Evolutionary conservation across 2,329 filamentous ascomycete species (phyloP).

Genomic region (Aspergillus hiratsukae): DNA sequence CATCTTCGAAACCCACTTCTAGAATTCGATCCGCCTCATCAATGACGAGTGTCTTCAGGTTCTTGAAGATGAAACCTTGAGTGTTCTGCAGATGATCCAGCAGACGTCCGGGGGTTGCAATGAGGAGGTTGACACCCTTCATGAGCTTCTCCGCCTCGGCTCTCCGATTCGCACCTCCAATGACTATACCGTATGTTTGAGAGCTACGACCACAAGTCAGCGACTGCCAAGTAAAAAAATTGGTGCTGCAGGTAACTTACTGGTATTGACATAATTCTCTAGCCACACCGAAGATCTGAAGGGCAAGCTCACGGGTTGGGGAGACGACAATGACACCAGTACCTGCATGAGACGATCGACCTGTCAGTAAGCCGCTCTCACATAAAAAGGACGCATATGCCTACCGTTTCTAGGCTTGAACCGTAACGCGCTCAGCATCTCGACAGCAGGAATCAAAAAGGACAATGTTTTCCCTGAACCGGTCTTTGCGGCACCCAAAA

Average conservation of each 20-base stretch:
- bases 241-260: not conserved
- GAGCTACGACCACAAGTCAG: not conserved
- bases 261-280: slow-evolving; percentile 51
- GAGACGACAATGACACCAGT: slow-evolving; percentile 90
- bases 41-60: slow-evolving; percentile 85
- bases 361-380: slow-evolving; percentile 4
- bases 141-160: slow-evolving; percentile 90
- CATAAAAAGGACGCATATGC: slow-evolving; percentile 3
- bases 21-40: slow-evolving; percentile 96
- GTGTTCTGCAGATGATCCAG: slow-evolving; percentile 95
- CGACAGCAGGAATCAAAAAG: slow-evolving; percentile 89
- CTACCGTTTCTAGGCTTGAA: slow-evolving; percentile 88
- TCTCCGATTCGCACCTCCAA: slow-evolving; percentile 85
- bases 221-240: not conserved
- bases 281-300: slow-evolving; percentile 95
- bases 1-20: slow-evolving; percentile 97
- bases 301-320: slow-evolving; percentile 85
- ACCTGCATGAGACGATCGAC: slow-evolving; percentile 31
- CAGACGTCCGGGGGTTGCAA: slow-evolving; percentile 87
- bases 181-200: slow-evolving; percentile 93
- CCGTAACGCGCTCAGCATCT: slow-evolving; percentile 82
- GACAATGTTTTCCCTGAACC: slow-evolving; percentile 93
- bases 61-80: slow-evolving; percentile 83
- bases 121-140: slow-evolving; percentile 91
- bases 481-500: slow-evolving; percentile 92